Evolutionary conservation across 371 early-diverging fungal species (phyloP), one percentile per base, ranked within the genome.

Genomic region (Rhizomucor pusillus): DNA sequence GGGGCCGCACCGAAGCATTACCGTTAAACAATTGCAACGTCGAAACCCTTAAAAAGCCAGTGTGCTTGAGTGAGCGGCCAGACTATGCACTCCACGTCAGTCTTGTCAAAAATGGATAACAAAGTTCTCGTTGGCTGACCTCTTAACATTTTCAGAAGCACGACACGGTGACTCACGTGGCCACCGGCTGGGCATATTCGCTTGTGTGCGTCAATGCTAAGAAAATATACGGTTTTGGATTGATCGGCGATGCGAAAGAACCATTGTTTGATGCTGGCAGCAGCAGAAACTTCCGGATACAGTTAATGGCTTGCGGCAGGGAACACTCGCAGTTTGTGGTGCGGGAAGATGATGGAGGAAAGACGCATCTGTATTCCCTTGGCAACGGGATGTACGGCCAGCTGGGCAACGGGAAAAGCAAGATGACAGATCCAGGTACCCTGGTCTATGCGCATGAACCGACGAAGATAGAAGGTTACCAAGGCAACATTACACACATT

Each of bases 381-480:
- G 91, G 91, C n/a, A 85, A 79, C 62, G 84, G 82, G 43, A 82
- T 83, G 74, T 84, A 80, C 55, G 85, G 86, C 2, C 89, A 89
- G 60, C 71, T 90, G 12, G 88, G 90, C 0, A 19, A 69, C 20
- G 71, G 75, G 14, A 53, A 66, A 49, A 55, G 66, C 52, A 75
- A 71, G 36, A 35, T 54, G 1, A 69, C 66, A 0, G 20, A 45
- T 5, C 71, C 71, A n/a, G 78, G 75, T 7, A 43, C 56, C 14
- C 51, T 70, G 14, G 54, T 73, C 0, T 47, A 51, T 9, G 59
- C 63, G 41, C 19, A 52, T 13, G 25, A 11, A n/a, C 73, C 71
- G 0, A 23, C 13, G 13, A 16, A 36, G 10, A 65, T 75, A 1
- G 33, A 52, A 10, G 55, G 56, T 16, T 59, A 60, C 29, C 47